Conservation (phyloP, 495 filamentous ascomycete genomes). For the Neurospora sp. region DNA sequence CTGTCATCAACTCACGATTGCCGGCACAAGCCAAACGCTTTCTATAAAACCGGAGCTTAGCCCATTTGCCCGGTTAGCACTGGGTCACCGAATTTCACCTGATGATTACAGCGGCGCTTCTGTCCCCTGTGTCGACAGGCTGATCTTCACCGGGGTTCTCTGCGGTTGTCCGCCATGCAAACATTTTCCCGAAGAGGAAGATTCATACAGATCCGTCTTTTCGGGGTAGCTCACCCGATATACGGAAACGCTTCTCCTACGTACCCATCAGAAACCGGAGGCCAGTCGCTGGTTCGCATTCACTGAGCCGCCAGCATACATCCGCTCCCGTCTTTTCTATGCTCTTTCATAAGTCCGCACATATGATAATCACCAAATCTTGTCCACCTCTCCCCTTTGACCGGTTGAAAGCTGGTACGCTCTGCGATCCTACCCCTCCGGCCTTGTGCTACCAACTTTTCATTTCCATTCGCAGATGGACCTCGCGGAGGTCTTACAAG, state of each 20-base stretch:
- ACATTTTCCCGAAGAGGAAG: not conserved
- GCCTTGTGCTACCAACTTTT: not conserved
- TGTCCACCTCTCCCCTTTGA: not conserved
- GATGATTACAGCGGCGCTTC: not conserved
- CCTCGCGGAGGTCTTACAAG: not conserved
- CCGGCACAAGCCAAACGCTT: not conserved
- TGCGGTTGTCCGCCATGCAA: not conserved
- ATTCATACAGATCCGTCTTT: not conserved
- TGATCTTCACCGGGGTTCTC: not conserved
- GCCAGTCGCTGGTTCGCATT: not conserved
- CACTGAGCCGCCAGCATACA: not conserved
- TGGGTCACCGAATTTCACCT: not conserved
- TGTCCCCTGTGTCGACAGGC: not conserved
- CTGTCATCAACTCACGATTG: not conserved
- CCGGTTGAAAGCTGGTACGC: not conserved
- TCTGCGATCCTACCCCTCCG: not conserved
- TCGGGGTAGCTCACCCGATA: not conserved
- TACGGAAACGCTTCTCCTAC: not conserved
- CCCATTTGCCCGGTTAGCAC: not conserved
- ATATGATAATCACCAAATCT: not conserved
- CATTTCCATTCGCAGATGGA: not conserved
- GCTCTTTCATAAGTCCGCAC: not conserved
- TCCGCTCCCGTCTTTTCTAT: not conserved
- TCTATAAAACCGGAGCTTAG: not conserved
- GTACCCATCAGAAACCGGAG: not conserved